phyloP scores from a whole-genome alignment of 1,284 basidiomycete genomes.

The Inonotus obliquus region DNA sequence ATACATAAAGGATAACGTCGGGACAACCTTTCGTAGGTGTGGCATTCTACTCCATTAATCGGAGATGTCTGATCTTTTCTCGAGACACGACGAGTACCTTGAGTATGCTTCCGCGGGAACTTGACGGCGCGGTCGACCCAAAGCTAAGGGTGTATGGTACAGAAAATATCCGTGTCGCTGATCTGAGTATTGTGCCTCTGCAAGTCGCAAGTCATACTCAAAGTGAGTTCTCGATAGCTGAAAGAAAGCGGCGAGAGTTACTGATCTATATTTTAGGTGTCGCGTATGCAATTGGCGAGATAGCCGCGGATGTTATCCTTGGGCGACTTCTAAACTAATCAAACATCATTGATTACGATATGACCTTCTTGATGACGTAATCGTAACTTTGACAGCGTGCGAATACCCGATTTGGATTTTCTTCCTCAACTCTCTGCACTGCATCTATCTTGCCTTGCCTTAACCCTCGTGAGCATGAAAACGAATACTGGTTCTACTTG shows the following conservation, averaged over 20 bases:
- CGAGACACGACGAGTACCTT: slow-evolving; percentile 30
- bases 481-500: no score
- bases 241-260: background rate
- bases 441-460: no score
- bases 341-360: no score
- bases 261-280: background rate
- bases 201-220: slow-evolving; percentile 21
- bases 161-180: slow-evolving; percentile 36
- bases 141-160: slow-evolving; percentile 46
- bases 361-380: no score
- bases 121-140: slow-evolving; percentile 45
- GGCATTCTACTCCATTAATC: background rate
- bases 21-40: slow-evolving; percentile 13
- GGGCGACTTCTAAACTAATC: background rate
- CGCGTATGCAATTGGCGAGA: background rate
- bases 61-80: background rate
- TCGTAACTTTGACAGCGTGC: no score
- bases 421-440: no score
- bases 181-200: slow-evolving; percentile 39
- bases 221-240: slow-evolving; percentile 4
- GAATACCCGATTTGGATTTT: no score
- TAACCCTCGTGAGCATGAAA: no score
- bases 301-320: slow-evolving; percentile 1
- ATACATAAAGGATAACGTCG: slow-evolving; percentile 9
- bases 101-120: slow-evolving; percentile 40